phyloP scores from a whole-genome alignment of 495 filamentous ascomycete species.

The Hyphodiscus hymeniophilus region DNA sequence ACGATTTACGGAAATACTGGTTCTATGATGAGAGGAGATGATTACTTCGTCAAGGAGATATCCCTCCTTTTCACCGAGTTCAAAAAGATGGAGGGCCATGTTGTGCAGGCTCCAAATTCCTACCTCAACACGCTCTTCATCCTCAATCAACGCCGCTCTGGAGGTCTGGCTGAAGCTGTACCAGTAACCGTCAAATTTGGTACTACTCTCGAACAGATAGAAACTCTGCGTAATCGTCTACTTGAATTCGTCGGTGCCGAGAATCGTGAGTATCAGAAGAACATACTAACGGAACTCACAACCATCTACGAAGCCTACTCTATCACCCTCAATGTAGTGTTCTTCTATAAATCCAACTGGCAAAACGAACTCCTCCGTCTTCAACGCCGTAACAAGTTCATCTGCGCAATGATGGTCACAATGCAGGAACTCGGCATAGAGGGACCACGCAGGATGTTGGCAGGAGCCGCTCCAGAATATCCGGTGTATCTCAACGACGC shows the following conservation, averaged over 20 bases:
- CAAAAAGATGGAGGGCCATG: constrained; percentile 95
- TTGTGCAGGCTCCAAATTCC: constrained; percentile 93
- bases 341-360: constrained; percentile 90
- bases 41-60: constrained; percentile 94
- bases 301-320: constrained; percentile 48
- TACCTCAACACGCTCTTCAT: constrained; percentile 90
- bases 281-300: constrained; percentile 83
- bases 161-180: constrained; percentile 80
- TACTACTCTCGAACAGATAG: constrained; percentile 79
- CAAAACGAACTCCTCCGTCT: constrained; percentile 91
- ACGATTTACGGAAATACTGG: constrained; percentile 89
- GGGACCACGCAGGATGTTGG: constrained; percentile 69
- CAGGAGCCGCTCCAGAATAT: constrained; percentile 46
- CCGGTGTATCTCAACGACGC: constrained; percentile 34
- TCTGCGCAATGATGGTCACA: constrained; percentile 82
- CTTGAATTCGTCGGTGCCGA: constrained; percentile 77
- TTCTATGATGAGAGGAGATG: constrained; percentile 65
- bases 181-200: constrained; percentile 83
- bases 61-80: constrained; percentile 95
- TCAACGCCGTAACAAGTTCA: constrained; percentile 88
- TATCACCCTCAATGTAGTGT: constrained; percentile 87
- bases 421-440: constrained; percentile 82
- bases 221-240: constrained; percentile 72
- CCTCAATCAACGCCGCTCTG: constrained; percentile 86
- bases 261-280: constrained; percentile 85